Base-by-base conservation (phyloP, 1,284 basidiomycete species). In the Tranzscheliella williamsii region DNA sequence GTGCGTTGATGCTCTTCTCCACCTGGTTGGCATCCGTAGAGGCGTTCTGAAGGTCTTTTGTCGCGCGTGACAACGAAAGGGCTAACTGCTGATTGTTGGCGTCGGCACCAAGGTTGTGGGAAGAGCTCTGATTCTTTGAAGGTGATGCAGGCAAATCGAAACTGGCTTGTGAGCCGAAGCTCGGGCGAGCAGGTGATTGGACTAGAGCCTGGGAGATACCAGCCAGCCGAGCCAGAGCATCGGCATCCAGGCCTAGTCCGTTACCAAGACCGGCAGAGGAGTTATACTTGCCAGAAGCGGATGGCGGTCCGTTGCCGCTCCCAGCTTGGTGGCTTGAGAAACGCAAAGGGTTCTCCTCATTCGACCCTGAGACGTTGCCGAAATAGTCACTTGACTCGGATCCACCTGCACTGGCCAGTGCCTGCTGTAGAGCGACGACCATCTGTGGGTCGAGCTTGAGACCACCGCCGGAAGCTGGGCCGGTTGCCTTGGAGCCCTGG, bases 21-120 rank as follows among this genome's bases (percentile, higher is more conserved):
- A 91, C 79, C 33, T 84, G 82, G 54, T 87, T 85, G 22, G 91
- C 87, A 48, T 90, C 87, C 35, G 82, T 81, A 42, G 86, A 84
- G 37, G 91, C 86, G 49, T 85, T 86, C 21, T 83, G 73, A 0
- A 88, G 81, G 38, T 83, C 58, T n/a, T 51, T 42, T 15, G 55
- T 23, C 4, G 50, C 47, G 11, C 61, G 36, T 7, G 55, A 42
- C 33, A 65, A 29, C 3, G 51, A 58, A 1, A 65, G 44, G 0
- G 55, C 61, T 1, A 65, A 35, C 27, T 65, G 61, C 49, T 63
- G 60, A 30, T 50, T 57, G 50, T 46, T 57, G 26, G 5, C 44
- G 7, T 47, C 42, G 17, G 13, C 38, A 31, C 17, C 18, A 23
- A 22, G 9, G 21, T 9, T 23, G 16, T 23, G 9, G 17, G 12